phyloP scores from a whole-genome alignment of 805 yeast genomes.

The Wickerhamomyces strasburgensis region DNA sequence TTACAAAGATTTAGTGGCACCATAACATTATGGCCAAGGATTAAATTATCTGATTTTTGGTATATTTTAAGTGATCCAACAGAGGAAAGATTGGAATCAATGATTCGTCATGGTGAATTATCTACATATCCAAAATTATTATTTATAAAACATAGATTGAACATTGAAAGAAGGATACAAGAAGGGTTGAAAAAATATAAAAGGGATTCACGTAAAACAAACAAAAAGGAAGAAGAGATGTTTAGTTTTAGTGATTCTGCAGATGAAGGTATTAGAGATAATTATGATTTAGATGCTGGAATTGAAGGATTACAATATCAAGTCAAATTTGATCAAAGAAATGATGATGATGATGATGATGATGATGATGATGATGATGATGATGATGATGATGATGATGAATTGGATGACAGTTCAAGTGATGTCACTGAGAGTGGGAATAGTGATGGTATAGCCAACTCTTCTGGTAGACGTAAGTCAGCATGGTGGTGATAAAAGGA shows the following conservation, averaged over 20 bases:
- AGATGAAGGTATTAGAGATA: slow-evolving; percentile 4
- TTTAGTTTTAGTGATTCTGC: slow-evolving; percentile 9
- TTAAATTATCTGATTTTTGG: slow-evolving; percentile 52
- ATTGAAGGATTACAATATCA: slow-evolving; percentile 13
- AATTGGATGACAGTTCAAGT: not conserved
- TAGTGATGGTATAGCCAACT: not conserved
- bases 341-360: slow-evolving; percentile 9
- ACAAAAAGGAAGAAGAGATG: not conserved
- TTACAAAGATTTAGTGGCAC: slow-evolving; percentile 71
- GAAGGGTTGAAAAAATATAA: slow-evolving; percentile 37
- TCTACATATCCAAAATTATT: slow-evolving; percentile 62
- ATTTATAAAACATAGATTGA: slow-evolving; percentile 59
- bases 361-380: slow-evolving; percentile 12
- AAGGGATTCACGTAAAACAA: slow-evolving; percentile 1
- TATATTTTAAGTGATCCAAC: slow-evolving; percentile 67
- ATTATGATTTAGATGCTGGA: slow-evolving; percentile 2
- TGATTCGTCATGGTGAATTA: slow-evolving; percentile 58
- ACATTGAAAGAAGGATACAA: slow-evolving; percentile 61
- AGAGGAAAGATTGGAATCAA: slow-evolving; percentile 46
- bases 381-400: slow-evolving; percentile 7
- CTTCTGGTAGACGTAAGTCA: not conserved
- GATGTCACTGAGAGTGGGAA: not conserved
- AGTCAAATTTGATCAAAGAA: slow-evolving; percentile 10
- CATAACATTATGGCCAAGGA: slow-evolving; percentile 72
- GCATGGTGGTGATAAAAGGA: too few relatives aligned